Percentiles rank a stretch among this genome's conserved stretches.
Conservation (phyloP, 148 eudicot genomes). For the Selenicereus undatus region DNA sequence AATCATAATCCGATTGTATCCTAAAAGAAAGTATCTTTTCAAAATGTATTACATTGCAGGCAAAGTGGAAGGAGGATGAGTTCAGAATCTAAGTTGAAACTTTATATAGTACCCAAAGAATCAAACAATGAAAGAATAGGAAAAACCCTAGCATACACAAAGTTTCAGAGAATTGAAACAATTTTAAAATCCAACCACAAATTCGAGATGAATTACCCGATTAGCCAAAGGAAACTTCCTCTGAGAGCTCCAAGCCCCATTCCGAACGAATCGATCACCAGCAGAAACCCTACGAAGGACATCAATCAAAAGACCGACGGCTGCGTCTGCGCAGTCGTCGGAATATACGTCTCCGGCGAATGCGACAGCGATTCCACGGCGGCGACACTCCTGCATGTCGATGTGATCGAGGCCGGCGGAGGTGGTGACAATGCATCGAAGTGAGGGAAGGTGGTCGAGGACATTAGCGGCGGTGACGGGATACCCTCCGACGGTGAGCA, state of each 20-base stretch:
- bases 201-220: neutral
- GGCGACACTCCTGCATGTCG: conserved; percentile 49
- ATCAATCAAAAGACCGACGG: conserved; percentile 48
- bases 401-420: conserved; percentile 49
- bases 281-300: conserved; percentile 40
- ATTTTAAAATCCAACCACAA: no score
- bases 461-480: conserved; percentile 21
- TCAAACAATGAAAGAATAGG: no score
- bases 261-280: conserved; percentile 36
- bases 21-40: no score
- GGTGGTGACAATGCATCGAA: conserved; percentile 38
- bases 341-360: conserved; percentile 31
- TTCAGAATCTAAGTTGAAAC: no score
- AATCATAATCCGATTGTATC: no score
- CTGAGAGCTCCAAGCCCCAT: neutral
- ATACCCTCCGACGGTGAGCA: neutral
- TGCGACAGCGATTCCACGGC: conserved; percentile 46
- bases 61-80: no score
- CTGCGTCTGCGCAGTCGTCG: conserved; percentile 51
- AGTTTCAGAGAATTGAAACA: no score
- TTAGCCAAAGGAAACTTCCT: neutral
- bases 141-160: no score
- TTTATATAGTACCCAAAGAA: no score
- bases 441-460: conserved; percentile 37
- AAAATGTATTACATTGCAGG: no score